A percentile compares a stretch with the other conserved stretches of the same genome.
Evolutionary conservation across 257 asterid genomes (phyloP).

Genomic region (Agastache rugosa): DNA sequence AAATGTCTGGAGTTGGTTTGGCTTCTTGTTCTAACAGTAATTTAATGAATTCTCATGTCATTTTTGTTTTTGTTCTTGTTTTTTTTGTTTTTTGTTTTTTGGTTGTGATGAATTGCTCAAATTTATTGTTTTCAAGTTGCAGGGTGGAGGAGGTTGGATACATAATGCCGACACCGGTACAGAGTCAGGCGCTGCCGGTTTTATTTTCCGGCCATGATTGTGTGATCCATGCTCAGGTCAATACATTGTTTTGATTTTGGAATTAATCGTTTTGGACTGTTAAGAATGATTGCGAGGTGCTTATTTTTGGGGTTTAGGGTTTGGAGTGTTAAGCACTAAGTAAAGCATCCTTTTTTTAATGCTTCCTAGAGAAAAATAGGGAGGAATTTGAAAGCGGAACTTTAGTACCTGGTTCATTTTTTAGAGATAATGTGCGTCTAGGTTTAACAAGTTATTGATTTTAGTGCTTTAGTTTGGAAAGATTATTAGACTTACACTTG

Average conservation of each 20-base stretch:
- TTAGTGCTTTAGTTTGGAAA: neutral
- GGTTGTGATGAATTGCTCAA: neutral
- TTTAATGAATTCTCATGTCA: neutral
- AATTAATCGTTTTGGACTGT: slow-evolving; percentile 20
- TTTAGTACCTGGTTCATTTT: slow-evolving; percentile 9
- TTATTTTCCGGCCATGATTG: slow-evolving; percentile 84
- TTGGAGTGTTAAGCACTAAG: neutral
- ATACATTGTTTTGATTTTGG: slow-evolving; percentile 22
- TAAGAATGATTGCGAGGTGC: slow-evolving; percentile 26
- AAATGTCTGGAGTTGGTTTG: slow-evolving; percentile 7
- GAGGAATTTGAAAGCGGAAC: neutral
- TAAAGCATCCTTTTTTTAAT: neutral
- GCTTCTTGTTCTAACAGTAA: neutral
- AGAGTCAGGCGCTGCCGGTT: slow-evolving; percentile 74
- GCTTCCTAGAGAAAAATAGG: neutral
- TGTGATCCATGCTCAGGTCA: slow-evolving; percentile 95
- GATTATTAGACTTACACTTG: neutral
- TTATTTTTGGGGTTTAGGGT: slow-evolving; percentile 1
- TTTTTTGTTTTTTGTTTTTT: neutral
- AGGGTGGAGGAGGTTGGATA: slow-evolving; percentile 93
- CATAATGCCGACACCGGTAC: slow-evolving; percentile 69
- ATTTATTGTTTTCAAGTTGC: slow-evolving; percentile 38
- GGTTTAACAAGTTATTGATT: neutral
- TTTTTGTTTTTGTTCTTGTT: too few relatives aligned
- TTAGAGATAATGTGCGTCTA: neutral